Conservation (phyloP, 2,329 filamentous ascomycete genomes). For the Sarocladium brachiariae region DNA sequence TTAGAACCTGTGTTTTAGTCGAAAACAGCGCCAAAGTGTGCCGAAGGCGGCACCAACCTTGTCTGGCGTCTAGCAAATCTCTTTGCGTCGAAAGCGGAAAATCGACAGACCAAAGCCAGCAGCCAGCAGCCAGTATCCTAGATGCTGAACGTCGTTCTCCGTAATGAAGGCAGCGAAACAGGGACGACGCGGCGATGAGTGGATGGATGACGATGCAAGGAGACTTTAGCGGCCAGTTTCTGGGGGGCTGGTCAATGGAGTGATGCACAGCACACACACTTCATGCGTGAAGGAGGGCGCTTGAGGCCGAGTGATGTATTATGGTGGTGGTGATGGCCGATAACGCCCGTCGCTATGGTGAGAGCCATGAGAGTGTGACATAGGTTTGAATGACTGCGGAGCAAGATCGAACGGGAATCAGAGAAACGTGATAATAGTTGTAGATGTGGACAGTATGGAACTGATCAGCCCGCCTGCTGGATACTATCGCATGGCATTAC, state of each 20-base stretch:
- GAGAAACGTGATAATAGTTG: too few species aligned
- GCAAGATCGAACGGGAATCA: too few species aligned
- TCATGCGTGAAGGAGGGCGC: neutral
- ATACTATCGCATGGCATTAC: neutral
- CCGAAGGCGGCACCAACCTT: neutral
- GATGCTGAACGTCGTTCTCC: too few species aligned
- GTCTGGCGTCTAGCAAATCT: neutral
- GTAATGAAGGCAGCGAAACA: neutral
- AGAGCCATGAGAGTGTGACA: neutral
- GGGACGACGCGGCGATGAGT: conserved; percentile 11
- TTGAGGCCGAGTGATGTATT: neutral
- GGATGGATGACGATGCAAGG: conserved; percentile 11
- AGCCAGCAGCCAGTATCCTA: neutral
- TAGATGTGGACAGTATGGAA: neutral
- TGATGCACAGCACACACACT: conserved; percentile 2
- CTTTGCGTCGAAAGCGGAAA: conserved; percentile 4
- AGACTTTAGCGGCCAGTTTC: conserved; percentile 3
- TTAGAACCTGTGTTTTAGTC: neutral
- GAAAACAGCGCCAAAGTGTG: conserved; percentile 1
- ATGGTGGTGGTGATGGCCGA: neutral
- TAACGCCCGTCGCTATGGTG: neutral
- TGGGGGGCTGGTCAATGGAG: conserved; percentile 7
- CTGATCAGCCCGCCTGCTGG: neutral
- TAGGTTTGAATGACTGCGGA: too few species aligned
- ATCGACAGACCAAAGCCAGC: neutral